Conservation (phyloP, 2,329 filamentous ascomycete species). For the Aspergillus ibericus region DNA sequence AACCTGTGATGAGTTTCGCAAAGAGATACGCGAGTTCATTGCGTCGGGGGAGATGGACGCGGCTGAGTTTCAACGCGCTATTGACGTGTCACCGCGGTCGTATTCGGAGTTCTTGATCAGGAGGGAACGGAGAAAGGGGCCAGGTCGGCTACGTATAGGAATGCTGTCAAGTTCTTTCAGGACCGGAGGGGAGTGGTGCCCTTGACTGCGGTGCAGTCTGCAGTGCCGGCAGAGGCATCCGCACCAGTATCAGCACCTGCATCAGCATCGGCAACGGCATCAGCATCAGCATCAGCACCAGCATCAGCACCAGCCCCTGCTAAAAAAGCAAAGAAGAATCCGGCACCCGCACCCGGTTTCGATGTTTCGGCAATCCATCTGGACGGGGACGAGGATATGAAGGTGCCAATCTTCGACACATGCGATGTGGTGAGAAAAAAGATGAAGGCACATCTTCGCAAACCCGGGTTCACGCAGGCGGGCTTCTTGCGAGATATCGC, state of each 20-base stretch:
- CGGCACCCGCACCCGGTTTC: constrained; percentile 22
- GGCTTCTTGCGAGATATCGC: constrained; percentile 53
- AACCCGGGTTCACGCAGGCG: constrained; percentile 52
- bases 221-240: not conserved
- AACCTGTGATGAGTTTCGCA: constrained; percentile 39
- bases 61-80: constrained; percentile 43
- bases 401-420: constrained; percentile 56
- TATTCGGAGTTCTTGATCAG: constrained; percentile 52
- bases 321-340: constrained; percentile 1
- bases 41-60: constrained; percentile 48
- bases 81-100: constrained; percentile 37
- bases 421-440: constrained; percentile 61
- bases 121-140: constrained; percentile 27
- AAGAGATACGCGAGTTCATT: constrained; percentile 46
- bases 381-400: constrained; percentile 48
- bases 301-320: constrained; percentile 16
- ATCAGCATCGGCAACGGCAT: no score
- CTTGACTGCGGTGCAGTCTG: not conserved
- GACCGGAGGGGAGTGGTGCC: constrained; percentile 50
- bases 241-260: no score
- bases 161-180: constrained; percentile 48
- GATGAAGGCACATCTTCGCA: constrained; percentile 53
- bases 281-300: not conserved
- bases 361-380: constrained; percentile 49
- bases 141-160: constrained; percentile 28